Evolutionary conservation across 345 rosid genomes (phyloP).

Genomic region (Arabidopsis thaliana): DNA sequence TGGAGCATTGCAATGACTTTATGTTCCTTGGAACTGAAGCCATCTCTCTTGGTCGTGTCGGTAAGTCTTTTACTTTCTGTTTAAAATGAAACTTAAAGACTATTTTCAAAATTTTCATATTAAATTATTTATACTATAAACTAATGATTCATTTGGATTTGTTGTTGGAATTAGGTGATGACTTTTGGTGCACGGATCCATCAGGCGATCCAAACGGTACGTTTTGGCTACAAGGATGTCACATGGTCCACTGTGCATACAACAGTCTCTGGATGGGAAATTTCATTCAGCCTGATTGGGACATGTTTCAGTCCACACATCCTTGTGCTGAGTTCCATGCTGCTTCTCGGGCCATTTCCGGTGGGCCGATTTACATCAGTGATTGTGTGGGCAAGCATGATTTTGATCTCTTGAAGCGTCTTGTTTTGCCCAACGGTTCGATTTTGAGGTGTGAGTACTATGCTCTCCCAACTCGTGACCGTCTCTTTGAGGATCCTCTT

Average conservation of each 20-base stretch:
- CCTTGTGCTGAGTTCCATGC: slow-evolving; percentile 97
- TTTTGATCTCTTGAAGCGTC: slow-evolving; percentile 67
- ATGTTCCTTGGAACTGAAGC: slow-evolving; percentile 97
- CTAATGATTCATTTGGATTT: background rate
- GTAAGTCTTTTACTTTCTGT: slow-evolving; percentile 49
- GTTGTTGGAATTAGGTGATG: slow-evolving; percentile 65
- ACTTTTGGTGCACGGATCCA: slow-evolving; percentile 98
- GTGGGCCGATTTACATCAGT: slow-evolving; percentile 89
- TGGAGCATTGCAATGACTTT: slow-evolving; percentile 99
- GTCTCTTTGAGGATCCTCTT: slow-evolving; percentile 88
- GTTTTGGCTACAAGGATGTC: slow-evolving; percentile 98
- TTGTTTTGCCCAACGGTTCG: slow-evolving; percentile 77
- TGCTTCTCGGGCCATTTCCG: slow-evolving; percentile 94
- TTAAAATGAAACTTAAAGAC: background rate
- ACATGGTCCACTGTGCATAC: slow-evolving; percentile 99
- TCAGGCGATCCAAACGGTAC: slow-evolving; percentile 96
- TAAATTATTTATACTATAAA: background rate
- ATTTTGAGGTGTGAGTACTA: slow-evolving; percentile 82
- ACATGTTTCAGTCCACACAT: slow-evolving; percentile 98
- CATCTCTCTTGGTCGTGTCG: slow-evolving; percentile 96
- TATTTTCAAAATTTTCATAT: background rate
- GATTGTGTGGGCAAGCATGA: slow-evolving; percentile 87
- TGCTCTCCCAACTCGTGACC: slow-evolving; percentile 91
- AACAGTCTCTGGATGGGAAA: slow-evolving; percentile 99
- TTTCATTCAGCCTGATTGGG: slow-evolving; percentile 99